Base-by-base conservation (phyloP, 441 rosid species). In the Eugenia klotzschiana region DNA sequence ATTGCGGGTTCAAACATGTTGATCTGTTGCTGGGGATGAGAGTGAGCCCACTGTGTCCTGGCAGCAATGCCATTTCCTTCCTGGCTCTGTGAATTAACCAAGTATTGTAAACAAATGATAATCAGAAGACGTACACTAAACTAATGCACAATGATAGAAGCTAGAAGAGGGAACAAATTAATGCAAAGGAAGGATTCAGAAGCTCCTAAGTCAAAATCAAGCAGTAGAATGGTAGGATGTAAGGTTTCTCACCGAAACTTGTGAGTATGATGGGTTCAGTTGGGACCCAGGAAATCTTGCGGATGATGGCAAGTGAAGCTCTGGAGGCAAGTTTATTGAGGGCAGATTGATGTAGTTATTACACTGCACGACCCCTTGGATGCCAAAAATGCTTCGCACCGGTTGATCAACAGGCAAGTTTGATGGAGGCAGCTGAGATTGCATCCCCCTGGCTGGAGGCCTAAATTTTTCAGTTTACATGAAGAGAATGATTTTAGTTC, bases 371-470 rank as follows among this genome's bases (percentile, higher is more conserved):
- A n/a, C n/a, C n/a, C n/a, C n/a, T n/a, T n/a, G n/a, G 5, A 1
- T 0, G 54, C 0, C 29, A 0, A 2, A 1, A 49, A 18, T 0
- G 5, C 1, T 33, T 46, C 54, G 27, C 27, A 6, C 56, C 1
- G 41, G 49, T 51, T 79, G 81, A 18, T 79, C 81, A 27, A 27
- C 13, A 26, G 54, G 43, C 81, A 51, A 79, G 81, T 79, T 50
- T 53, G 56, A 49, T 49, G 22, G 1, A 79, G 81, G 81, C 81
- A 27, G 57, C 37, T 0, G 13, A 33, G 57, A 33, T 4, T 49
- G 56, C 81, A 18, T 49, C 56, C 57, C 57, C 57, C 20, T 43
- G 81, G 53, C 41, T 53, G 43, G 41, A 46, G 26, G 57, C 81
- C 81, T 79, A 12, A 1, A 79, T 26, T 26, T n/a, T 79, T 79